Conservation (phyloP, 2,329 filamentous ascomycete genomes). For the Neonectria ditissima region DNA sequence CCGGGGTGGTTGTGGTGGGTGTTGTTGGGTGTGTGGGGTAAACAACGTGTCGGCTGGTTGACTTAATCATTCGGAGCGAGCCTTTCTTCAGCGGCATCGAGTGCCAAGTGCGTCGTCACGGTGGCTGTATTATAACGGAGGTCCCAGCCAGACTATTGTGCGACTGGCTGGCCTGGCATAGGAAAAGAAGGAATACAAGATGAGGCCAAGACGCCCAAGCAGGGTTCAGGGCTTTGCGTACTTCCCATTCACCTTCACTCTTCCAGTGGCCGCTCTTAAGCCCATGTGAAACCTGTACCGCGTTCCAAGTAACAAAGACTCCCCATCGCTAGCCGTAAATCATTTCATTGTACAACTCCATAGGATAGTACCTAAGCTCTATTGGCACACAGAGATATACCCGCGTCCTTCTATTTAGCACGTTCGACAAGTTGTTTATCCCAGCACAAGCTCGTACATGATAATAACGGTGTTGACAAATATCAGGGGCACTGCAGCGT, state of each 20-base stretch:
- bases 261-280: neutral
- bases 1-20: neutral
- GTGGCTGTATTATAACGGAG: constrained; percentile 37
- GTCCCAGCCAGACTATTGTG: constrained; percentile 15
- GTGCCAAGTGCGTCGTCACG: constrained; percentile 12
- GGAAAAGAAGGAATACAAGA: constrained; percentile 22
- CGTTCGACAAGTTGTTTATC: constrained; percentile 58
- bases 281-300: no score
- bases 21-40: constrained; percentile 11
- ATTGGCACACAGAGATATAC: constrained; percentile 36
- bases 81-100: constrained; percentile 15
- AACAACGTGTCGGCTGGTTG: constrained; percentile 19
- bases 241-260: constrained; percentile 6
- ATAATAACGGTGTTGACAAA: constrained; percentile 86
- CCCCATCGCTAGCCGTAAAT: constrained; percentile 21
- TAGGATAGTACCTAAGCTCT: constrained; percentile 23
- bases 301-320: constrained; percentile 4
- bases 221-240: constrained; percentile 15
- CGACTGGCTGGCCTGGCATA: constrained; percentile 19
- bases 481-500: constrained; percentile 82
- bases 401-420: constrained; percentile 31
- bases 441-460: constrained; percentile 82
- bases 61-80: constrained; percentile 23
- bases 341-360: constrained; percentile 23
- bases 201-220: constrained; percentile 20